Evolutionary conservation across 371 early-diverging fungal genomes (phyloP), one percentile per base, ranked within the genome.

Genomic region (Rhizopus sp.): DNA sequence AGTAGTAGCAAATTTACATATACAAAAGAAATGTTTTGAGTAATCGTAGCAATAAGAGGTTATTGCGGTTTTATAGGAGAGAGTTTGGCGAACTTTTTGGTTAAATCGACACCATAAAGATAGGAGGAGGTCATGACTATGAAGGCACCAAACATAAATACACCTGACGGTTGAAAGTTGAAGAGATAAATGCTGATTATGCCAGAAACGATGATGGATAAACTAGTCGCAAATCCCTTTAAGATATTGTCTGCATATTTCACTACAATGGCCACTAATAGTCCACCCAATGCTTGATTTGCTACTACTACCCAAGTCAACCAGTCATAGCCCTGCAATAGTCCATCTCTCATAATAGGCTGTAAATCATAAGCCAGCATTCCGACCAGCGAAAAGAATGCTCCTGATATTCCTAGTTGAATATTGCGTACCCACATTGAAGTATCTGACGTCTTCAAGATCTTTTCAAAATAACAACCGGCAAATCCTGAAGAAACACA

Each of bases 191-290:
- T 79, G 17, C 87, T 87, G 33, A 88, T 87, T 38, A 90, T 62
- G 37, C 87, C 88, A 0, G 90, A 90, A 5, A 93, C 75, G 38
- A 94, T 88, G 56, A 94, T 92, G n/a, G 92, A 89, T n/a, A 94
- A 58, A 31, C 89, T 88, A 4, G 95, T 93, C 0, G 95, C 93
- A 63, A 89, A 89, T 10, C 92, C 92, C 63, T 94, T 94, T 30
- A 93, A 75, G 59, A 94, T 93, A 68, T 92, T 93, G 69, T 94
- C 94, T 2, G 94, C 93, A 62, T 91, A 89, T 76, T 92, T 92
- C 41, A 94, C 92, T 7, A 94, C 93, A 17, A 93, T 69, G 0
- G 93, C 89, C 3, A 94, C 95, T 49, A 93, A 69, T 15, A 93
- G 69, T 8, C 95, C 95, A 41, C 95, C 95, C 32, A 89, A 50